Percentiles rank a stretch among this genome's conserved stretches.
phyloP scores from a whole-genome alignment of 139 green algal genomes.

The Ettlia oleoabundans region DNA sequence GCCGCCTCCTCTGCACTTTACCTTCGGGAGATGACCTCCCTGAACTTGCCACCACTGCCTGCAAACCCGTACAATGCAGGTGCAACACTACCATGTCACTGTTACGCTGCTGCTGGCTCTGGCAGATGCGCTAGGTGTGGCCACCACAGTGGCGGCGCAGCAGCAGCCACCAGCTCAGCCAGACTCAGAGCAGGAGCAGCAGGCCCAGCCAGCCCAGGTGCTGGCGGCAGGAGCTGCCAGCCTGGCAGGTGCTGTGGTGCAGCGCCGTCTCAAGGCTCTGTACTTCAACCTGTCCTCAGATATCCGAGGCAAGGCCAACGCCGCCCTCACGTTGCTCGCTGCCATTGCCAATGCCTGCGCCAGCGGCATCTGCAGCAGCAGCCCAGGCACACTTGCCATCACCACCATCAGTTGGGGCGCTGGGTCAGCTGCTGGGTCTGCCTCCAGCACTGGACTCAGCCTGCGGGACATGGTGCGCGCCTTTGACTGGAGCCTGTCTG shows the following conservation, averaged over 20 bases:
- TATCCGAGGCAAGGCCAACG: constrained; percentile 37
- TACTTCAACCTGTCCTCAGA: constrained; percentile 62
- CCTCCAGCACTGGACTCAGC: no score
- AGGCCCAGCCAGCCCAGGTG: not conserved
- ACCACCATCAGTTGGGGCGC: not conserved
- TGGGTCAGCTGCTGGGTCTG: not conserved
- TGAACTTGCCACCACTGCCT: no score
- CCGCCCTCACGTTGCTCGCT: constrained; percentile 59
- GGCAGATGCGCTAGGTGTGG: constrained; percentile 1
- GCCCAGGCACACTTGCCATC: not conserved
- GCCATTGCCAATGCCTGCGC: constrained; percentile 36
- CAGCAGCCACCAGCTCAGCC: not conserved
- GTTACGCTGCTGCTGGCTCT: constrained; percentile 38
- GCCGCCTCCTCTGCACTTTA: no score
- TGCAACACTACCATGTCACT: constrained; percentile 36
- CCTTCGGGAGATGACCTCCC: no score
- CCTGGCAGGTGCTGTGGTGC: constrained; percentile 31
- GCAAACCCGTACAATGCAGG: not conserved
- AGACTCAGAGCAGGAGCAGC: no score
- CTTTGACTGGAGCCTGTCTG: constrained; percentile 67
- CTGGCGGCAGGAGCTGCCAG: constrained; percentile 5
- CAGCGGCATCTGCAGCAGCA: not conserved
- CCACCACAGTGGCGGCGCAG: not conserved
- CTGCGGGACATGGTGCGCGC: constrained; percentile 45
- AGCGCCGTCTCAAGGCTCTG: constrained; percentile 53